Conservation (phyloP, 2,329 filamentous ascomycete genomes). For the Diplodia seriata region DNA sequence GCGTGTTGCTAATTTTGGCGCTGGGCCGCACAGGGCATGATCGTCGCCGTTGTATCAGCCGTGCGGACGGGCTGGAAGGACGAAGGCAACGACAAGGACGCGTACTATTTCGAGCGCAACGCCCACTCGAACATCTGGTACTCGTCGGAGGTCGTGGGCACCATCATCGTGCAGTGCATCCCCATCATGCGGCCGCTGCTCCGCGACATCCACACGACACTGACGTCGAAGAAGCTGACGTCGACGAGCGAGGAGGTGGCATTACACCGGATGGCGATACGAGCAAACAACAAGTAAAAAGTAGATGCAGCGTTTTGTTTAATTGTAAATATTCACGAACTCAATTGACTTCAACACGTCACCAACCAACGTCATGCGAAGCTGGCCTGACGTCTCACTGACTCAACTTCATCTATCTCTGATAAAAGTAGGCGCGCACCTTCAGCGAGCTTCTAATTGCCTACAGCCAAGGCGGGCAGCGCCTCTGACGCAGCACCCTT, state of each 20-base stretch:
- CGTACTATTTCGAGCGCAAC: slow-evolving; percentile 59
- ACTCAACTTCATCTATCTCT: no score
- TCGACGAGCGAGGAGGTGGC: slow-evolving; percentile 35
- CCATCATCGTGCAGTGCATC: slow-evolving; percentile 63
- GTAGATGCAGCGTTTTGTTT: background rate
- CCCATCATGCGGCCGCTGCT: slow-evolving; percentile 60
- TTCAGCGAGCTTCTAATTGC: no score
- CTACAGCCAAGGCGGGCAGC: no score
- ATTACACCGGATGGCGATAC: background rate
- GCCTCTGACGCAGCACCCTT: no score
- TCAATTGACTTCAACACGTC: no score
- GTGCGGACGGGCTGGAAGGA: slow-evolving; percentile 60
- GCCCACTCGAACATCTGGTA: slow-evolving; percentile 58
- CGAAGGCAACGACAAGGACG: slow-evolving; percentile 54
- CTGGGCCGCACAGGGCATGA: slow-evolving; percentile 46
- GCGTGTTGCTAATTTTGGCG: background rate
- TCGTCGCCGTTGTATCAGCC: slow-evolving; percentile 58
- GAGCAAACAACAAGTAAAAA: background rate
- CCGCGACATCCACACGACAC: slow-evolving; percentile 50
- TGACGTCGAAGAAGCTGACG: slow-evolving; percentile 46
- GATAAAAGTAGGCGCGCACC: no score
- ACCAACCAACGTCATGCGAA: no score
- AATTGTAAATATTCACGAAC: background rate
- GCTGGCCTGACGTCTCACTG: no score
- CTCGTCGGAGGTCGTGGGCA: slow-evolving; percentile 61